These are phyloP conservation scores for Botrytis deweyae DNA, from an alignment of 2,329 filamentous ascomycete species.

Conservation along the genomic window DNA sequence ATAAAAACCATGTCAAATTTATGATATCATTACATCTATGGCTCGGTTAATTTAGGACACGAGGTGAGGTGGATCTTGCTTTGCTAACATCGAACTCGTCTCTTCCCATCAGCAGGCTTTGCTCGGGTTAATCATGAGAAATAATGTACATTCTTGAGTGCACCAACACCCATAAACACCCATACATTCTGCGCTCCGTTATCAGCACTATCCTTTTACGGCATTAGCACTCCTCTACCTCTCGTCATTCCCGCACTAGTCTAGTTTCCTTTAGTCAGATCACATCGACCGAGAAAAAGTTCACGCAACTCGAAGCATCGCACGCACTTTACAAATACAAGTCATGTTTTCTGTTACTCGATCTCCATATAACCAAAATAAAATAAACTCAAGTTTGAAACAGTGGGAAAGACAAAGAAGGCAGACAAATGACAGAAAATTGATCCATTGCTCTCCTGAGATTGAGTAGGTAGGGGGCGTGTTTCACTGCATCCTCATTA, in stretches of 20 bases:
- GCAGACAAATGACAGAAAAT: not conserved
- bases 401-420: not conserved
- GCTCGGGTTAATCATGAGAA: not conserved
- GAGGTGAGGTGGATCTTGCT: not conserved
- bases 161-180: not conserved
- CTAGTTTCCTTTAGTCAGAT: too few species aligned
- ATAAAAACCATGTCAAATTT: not conserved
- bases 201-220: not conserved
- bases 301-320: not conserved
- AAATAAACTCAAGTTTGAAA: not conserved
- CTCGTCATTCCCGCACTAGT: too few species aligned
- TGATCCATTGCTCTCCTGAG: not conserved
- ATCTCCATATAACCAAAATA: not conserved
- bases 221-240: too few species aligned
- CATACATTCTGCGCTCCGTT: not conserved
- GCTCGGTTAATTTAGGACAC: not conserved
- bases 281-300: not conserved
- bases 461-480: not conserved
- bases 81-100: too few species aligned
- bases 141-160: not conserved
- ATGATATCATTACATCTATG: not conserved
- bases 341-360: not conserved
- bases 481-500: too few species aligned
- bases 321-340: not conserved
- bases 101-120: too few species aligned